These are phyloP conservation scores for Psidium guajava DNA, from an alignment of 345 rosid species.

Conservation along the genomic window DNA sequence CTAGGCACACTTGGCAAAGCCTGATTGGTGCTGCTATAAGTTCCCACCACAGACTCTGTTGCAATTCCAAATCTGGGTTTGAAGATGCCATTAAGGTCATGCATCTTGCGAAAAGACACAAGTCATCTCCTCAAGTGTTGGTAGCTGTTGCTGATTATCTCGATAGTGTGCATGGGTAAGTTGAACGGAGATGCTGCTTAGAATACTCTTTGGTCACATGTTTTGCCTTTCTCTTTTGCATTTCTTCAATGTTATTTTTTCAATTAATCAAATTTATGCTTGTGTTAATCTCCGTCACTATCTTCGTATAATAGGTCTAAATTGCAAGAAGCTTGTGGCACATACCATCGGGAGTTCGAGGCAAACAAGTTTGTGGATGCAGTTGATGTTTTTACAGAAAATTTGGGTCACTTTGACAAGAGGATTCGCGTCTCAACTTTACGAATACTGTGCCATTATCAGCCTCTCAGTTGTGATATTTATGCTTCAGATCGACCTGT, in stretches of 20 bases:
- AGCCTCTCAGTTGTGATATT: constrained; percentile 17
- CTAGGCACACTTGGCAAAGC: constrained; percentile 54
- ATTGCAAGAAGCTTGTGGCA: constrained; percentile 16
- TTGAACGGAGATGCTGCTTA: neutral
- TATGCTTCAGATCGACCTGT: constrained; percentile 26
- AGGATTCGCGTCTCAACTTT: constrained; percentile 60
- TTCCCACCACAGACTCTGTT: constrained; percentile 26
- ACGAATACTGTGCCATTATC: constrained; percentile 67
- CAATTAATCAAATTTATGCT: neutral
- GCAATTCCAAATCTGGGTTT: constrained; percentile 11
- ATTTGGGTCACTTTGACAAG: constrained; percentile 62
- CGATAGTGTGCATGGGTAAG: constrained; percentile 56
- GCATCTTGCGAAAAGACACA: constrained; percentile 48
- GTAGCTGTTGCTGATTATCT: constrained; percentile 68
- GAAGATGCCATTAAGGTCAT: constrained; percentile 42
- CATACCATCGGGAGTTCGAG: constrained; percentile 35
- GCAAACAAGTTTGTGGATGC: constrained; percentile 33
- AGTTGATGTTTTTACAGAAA: constrained; percentile 39
- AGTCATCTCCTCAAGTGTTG: constrained; percentile 55
- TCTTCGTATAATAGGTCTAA: constrained; percentile 24
- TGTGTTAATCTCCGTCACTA: neutral
- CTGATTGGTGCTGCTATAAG: constrained; percentile 58
- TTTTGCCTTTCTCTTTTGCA: constrained; percentile 4
- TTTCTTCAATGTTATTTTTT: neutral
- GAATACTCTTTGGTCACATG: neutral